These are phyloP conservation scores for Dipteronia dyeriana DNA, from an alignment of 345 rosid species.

Conservation along the genomic window DNA sequence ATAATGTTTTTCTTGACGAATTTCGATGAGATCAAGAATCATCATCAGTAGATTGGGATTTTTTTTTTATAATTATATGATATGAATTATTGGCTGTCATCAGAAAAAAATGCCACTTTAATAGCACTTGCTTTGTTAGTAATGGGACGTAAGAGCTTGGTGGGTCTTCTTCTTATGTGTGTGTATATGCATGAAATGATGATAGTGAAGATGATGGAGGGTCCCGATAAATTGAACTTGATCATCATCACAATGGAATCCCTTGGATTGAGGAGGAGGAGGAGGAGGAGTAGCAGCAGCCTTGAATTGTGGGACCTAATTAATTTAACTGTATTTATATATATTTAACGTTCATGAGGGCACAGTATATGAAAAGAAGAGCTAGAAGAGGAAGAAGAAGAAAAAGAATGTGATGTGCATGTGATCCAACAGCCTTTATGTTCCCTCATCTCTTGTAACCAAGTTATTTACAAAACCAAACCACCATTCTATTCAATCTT, in stretches of 20 bases:
- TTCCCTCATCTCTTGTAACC: constrained; percentile 47
- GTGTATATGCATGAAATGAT: constrained; percentile 69
- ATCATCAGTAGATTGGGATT: constrained; percentile 14
- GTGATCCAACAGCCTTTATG: constrained; percentile 85
- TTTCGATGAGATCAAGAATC: constrained; percentile 26
- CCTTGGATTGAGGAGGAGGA: constrained; percentile 67
- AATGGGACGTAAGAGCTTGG: constrained; percentile 24
- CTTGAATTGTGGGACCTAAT: constrained; percentile 48
- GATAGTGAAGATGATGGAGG: constrained; percentile 60
- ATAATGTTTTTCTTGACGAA: constrained; percentile 24
- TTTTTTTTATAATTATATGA: neutral
- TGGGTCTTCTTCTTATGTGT: constrained; percentile 41
- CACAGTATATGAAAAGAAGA: constrained; percentile 62
- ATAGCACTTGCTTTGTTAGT: constrained; percentile 25
- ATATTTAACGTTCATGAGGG: constrained; percentile 40
- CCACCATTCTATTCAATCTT: constrained; percentile 27
- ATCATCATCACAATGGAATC: constrained; percentile 47
- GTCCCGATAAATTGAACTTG: constrained; percentile 43
- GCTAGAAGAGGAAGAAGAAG: constrained; percentile 28
- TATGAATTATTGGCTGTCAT: constrained; percentile 29
- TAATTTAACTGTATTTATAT: constrained; percentile 5
- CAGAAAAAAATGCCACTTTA: constrained; percentile 18
- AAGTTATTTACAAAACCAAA: neutral
- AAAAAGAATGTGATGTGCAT: constrained; percentile 65
- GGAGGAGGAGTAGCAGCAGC: constrained; percentile 35